Base-by-base conservation (phyloP, 2,329 filamentous ascomycete genomes). In the Pseudodiploospora longispora region DNA sequence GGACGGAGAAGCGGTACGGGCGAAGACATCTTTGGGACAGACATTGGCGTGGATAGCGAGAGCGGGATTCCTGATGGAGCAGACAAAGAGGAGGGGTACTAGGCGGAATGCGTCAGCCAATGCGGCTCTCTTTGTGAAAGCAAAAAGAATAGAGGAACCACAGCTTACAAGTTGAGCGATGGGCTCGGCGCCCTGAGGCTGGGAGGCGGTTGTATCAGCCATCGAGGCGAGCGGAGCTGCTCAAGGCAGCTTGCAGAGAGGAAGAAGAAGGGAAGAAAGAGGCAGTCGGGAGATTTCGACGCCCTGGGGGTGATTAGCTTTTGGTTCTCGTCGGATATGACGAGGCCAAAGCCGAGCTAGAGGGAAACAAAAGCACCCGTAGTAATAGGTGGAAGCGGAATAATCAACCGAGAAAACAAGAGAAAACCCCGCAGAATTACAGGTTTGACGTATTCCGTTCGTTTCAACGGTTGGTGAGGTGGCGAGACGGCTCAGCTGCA, bases 1-100 rank as follows among this genome's bases (percentile, higher is more conserved):
- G 88, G 86, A 49, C 88, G 84, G 45, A 95, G 82, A 47, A 94
- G 78, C 48, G 87, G 87, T 42, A 83, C 86, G 42, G 85, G 82
- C 40, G 85, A 81, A 46, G 85, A 80, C 82, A 90, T 86, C 56
- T 73, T 76, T 57, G 75, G 68, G 42, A 68, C 65, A 30, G 64
- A 46, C 55, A 65, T 61, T 48, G 64, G 54, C 30, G 56, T 61
- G 37, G 67, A 49, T 40, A 57, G 46, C 50, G 59, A 51, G 47
- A 54, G 50, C 55, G 58, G 50, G 51, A 54, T 52, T 27, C 50
- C 42, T 31, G 54, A 30, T 41, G 51, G 12, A 10, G 39, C 29
- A 10, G 42, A 39, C 6, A 33, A 39, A 10, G 42, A 35, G 36
- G 37, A 44, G 19, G 42, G 34, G 38, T 40, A 29, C 35, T 38